Conservation (phyloP, 140 eudicot genomes). For the Stevia rebaudiana region DNA sequence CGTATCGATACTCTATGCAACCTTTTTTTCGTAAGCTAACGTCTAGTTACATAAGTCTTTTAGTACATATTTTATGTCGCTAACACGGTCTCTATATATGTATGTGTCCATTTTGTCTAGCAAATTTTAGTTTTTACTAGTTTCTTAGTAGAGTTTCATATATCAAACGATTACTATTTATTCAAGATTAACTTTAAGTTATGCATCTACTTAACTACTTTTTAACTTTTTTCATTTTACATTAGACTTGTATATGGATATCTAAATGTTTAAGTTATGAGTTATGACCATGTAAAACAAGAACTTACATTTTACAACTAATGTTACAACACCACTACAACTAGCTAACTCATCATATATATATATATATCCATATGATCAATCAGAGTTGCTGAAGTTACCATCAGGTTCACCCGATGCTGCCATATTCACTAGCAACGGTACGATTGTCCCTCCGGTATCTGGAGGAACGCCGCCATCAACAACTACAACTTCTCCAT, state of each 20-base stretch:
- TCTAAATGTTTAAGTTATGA: too few species aligned
- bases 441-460: constrained; percentile 13
- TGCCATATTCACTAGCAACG: constrained; percentile 40
- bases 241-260: too few species aligned
- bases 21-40: neutral
- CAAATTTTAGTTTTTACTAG: too few species aligned
- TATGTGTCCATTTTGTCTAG: too few species aligned
- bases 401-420: constrained; percentile 41
- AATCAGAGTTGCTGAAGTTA: constrained; percentile 36
- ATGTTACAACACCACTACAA: neutral
- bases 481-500: constrained; percentile 1
- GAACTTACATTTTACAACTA: too few species aligned
- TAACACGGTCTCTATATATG: too few species aligned
- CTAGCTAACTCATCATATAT: neutral
- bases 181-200: too few species aligned
- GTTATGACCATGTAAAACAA: neutral
- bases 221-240: too few species aligned
- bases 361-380: neutral
- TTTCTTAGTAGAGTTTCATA: too few species aligned
- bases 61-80: too few species aligned
- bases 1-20: neutral
- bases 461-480: constrained; percentile 20
- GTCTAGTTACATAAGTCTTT: neutral
- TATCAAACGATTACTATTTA: too few species aligned
- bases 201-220: too few species aligned